Conservation (phyloP, 2,329 filamentous ascomycete species). For the Beauveria sp. region DNA sequence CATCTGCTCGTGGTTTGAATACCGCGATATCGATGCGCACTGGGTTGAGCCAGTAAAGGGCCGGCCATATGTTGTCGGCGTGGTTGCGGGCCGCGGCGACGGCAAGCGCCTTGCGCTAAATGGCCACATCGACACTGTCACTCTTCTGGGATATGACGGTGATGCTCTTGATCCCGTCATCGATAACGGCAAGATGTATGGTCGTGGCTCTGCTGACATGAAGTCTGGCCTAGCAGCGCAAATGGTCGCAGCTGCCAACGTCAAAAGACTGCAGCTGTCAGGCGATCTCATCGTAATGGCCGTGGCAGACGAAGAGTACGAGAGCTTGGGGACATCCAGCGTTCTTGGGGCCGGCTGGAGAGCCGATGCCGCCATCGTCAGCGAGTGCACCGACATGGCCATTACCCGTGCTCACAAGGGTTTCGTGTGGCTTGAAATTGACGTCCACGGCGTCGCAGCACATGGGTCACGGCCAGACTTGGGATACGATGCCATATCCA, state of each 20-base stretch:
- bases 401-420: constrained; percentile 42
- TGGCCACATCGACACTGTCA: constrained; percentile 47
- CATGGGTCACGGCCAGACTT: constrained; percentile 36
- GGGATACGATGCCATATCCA: constrained; percentile 42
- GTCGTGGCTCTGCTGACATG: constrained; percentile 43
- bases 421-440: constrained; percentile 38
- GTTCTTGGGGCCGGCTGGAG: constrained; percentile 43
- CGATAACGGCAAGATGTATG: constrained; percentile 32
- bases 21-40: constrained; percentile 42
- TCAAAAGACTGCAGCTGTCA: constrained; percentile 28
- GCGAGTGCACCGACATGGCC: constrained; percentile 37
- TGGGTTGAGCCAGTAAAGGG: constrained; percentile 39
- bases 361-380: constrained; percentile 43
- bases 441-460: constrained; percentile 32
- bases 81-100: constrained; percentile 37
- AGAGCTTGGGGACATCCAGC: constrained; percentile 43
- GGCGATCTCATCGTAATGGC: constrained; percentile 46
- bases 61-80: constrained; percentile 42
- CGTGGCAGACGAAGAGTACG: constrained; percentile 46
- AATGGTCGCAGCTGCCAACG: constrained; percentile 32
- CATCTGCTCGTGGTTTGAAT: constrained; percentile 41
- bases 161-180: constrained; percentile 37
- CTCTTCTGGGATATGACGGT: constrained; percentile 35
- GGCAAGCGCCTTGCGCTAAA: constrained; percentile 45
- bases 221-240: constrained; percentile 42